Evolutionary conservation across 1,139 yeast genomes (phyloP).

Genomic region (Taphrina wiesneri): DNA sequence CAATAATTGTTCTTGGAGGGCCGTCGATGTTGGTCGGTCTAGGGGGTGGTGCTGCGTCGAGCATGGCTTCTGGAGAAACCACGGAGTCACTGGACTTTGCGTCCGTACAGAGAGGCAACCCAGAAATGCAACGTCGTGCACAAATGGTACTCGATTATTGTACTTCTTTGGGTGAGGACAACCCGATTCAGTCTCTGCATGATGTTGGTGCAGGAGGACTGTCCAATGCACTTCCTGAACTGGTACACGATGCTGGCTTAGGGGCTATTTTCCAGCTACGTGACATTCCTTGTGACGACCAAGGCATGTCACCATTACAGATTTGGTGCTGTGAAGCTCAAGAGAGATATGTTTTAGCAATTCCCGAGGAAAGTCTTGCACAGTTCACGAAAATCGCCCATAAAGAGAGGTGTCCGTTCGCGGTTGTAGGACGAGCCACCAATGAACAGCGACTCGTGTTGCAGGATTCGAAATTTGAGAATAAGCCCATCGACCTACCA

Average conservation of each 20-base stretch:
- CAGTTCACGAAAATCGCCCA: constrained; percentile 76
- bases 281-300: constrained; percentile 85
- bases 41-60: constrained; percentile 99
- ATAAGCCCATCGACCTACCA: constrained; percentile 92
- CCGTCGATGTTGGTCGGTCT: constrained; percentile 98
- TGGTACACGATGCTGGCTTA: constrained; percentile 92
- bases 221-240: constrained; percentile 94
- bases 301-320: constrained; percentile 99
- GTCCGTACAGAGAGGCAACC: constrained; percentile 98
- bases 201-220: constrained; percentile 99
- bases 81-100: constrained; percentile 90
- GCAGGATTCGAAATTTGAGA: constrained; percentile 69
- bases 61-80: constrained; percentile 92
- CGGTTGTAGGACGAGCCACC: constrained; percentile 94
- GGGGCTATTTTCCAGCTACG: constrained; percentile 94
- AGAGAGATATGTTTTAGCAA: constrained; percentile 95
- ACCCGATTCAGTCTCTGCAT: constrained; percentile 93
- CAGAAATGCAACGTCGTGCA: constrained; percentile 98
- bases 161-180: constrained; percentile 67
- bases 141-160: constrained; percentile 97
- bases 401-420: constrained; percentile 94
- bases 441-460: constrained; percentile 78
- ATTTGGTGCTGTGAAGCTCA: constrained; percentile 99
- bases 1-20: constrained; percentile 93
- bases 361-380: constrained; percentile 73